Base-by-base conservation (phyloP, 2,329 filamentous ascomycete species). In the Exophiala xenobiotica region DNA sequence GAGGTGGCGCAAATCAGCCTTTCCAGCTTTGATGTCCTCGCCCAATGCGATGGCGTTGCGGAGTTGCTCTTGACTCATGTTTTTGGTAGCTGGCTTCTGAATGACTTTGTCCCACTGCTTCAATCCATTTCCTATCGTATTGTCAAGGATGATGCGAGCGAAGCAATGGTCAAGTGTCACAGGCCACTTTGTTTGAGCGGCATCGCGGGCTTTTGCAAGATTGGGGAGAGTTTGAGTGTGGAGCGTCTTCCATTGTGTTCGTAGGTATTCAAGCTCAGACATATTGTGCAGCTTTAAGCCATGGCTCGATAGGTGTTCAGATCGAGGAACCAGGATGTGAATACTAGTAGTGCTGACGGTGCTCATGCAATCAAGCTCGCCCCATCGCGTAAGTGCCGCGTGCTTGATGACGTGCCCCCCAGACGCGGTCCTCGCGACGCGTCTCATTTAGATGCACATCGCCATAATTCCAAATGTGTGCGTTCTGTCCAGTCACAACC, bases 61-160 rank as follows among this genome's bases (percentile, higher is more conserved):
- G 33, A 76, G 43, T 51, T 76, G 73, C 26, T 55, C 43, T 6
- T 53, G 50, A 11, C 60, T 64, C 74, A 77, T 77, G 42, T 74
- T 69, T 57, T 67, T 72, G 38, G 71, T 64, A 0, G 74, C 73
- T 2, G 74, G 74, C 22, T 63, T 60, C 46, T 68, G 68, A 26
- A 76, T 39, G n/a, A 70, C 67, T 19, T 66, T 56, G 23, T 63
- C 72, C 74, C 74, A 76, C 4, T 71, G 73, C 37, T 71, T 65
- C 19, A 63, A 55, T 4, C 72, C 68, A 5, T 44, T 33, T 8
- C 60, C 65, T 4, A 75, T 57, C 0, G 64, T 64, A 48, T 68
- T 68, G 51, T 77, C 74, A 11, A 76, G 67, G 4, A 61, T 61
- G 23, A 60, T 60, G n/a, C 59, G 52, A 9, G 59, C 57, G 44